These are phyloP conservation scores for Borealophlyctis nickersoniae DNA, from an alignment of 192 early-diverging fungal species.

Conservation along the genomic window DNA sequence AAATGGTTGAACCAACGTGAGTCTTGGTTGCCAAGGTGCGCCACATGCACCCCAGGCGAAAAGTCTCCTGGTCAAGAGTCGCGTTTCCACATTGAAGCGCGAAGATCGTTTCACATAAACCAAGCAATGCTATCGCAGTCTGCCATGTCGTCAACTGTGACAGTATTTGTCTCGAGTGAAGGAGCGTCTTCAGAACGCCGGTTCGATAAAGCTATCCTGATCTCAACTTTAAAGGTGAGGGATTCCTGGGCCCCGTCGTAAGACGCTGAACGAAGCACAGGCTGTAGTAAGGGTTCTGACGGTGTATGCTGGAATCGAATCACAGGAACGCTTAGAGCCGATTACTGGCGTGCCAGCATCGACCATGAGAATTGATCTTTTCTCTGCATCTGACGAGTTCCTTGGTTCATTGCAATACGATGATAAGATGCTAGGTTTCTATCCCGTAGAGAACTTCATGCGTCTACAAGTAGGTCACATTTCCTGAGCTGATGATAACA, in stretches of 20 bases:
- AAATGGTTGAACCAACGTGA: no score
- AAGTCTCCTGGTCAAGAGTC: no score
- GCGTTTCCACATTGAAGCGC: no score
- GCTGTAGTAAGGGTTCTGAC: neutral
- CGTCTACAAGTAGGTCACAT: slow-evolving; percentile 64
- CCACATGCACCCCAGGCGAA: no score
- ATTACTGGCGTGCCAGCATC: slow-evolving; percentile 82
- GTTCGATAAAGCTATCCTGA: slow-evolving; percentile 71
- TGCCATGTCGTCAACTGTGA: slow-evolving; percentile 64
- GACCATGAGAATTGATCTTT: slow-evolving; percentile 65
- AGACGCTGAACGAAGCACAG: neutral
- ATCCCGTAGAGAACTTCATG: slow-evolving; percentile 81
- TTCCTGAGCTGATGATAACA: no score
- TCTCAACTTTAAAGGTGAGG: slow-evolving; percentile 68
- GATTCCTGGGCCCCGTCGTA: neutral
- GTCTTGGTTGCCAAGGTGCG: no score
- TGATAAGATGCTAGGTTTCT: slow-evolving; percentile 76
- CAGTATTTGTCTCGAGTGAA: slow-evolving; percentile 81
- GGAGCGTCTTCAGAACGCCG: slow-evolving; percentile 82
- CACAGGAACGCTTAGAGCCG: slow-evolving; percentile 76
- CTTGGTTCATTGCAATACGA: slow-evolving; percentile 42
- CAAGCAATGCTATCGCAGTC: slow-evolving; percentile 17
- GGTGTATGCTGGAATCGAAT: neutral
- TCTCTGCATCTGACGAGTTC: slow-evolving; percentile 53
- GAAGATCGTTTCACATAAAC: neutral